phyloP scores from a whole-genome alignment of 2,329 filamentous ascomycete genomes.

The Penicillium sp. region DNA sequence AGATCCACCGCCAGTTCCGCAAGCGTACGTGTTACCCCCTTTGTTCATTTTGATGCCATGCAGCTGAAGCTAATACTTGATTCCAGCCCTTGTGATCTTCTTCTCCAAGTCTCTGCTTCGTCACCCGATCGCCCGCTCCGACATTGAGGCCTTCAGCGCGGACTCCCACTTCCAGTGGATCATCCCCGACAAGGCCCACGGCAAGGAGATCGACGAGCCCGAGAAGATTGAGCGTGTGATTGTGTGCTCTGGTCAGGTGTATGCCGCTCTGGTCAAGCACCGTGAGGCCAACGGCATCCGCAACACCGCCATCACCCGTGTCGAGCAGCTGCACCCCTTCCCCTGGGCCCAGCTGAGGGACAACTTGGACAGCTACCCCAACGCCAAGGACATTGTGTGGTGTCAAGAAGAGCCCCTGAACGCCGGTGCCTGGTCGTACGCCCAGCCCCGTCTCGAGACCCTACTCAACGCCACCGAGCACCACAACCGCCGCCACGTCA shows the following conservation, averaged over 20 bases:
- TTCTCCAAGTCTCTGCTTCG: conserved; percentile 96
- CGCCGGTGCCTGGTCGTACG: conserved; percentile 92
- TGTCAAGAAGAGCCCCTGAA: conserved; percentile 96
- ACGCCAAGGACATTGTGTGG: conserved; percentile 97
- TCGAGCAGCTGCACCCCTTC: conserved; percentile 98
- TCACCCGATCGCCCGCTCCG: conserved; percentile 84
- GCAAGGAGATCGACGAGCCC: conserved; percentile 65
- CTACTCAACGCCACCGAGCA: conserved; percentile 86
- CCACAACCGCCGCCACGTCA: conserved; percentile 88
- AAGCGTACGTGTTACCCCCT: conserved; percentile 66
- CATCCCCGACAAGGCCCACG: conserved; percentile 82
- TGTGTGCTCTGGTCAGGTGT: conserved; percentile 92
- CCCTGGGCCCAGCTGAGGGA: conserved; percentile 95
- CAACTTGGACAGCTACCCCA: conserved; percentile 94
- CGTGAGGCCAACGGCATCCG: conserved; percentile 79
- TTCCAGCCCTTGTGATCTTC: conserved; percentile 81
- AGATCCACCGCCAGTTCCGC: conserved; percentile 98
- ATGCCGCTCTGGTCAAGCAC: conserved; percentile 83
- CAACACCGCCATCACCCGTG: conserved; percentile 86
- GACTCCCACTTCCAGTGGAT: conserved; percentile 96
- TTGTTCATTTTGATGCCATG: neutral
- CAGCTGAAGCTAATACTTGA: conserved; percentile 11
- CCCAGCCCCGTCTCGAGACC: conserved; percentile 96
- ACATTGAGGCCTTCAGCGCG: conserved; percentile 83
- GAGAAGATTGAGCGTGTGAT: conserved; percentile 92